Evolutionary conservation across 371 early-diverging fungal genomes (phyloP), one percentile per base, ranked within the genome.

Genomic region (Mucor indicus): DNA sequence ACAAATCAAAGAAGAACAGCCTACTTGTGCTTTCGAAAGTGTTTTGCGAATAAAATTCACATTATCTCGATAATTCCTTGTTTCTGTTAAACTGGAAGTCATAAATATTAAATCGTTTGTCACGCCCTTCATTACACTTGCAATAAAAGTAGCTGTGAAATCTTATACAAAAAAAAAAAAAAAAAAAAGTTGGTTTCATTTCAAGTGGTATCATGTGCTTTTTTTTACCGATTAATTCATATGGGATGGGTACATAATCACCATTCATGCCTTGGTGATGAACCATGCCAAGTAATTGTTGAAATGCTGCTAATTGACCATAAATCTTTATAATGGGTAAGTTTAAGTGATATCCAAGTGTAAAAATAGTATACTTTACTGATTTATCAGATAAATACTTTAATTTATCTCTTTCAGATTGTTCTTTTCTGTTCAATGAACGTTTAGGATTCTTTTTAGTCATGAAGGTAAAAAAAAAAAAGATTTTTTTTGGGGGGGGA

Each of bases 11-110:
- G 78, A 77, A 3, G 78, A 72, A 47, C 75, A 80, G 0, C 77
- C 72, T 22, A 77, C 62, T 43, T 77, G 78, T 1, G 80, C 78
- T 31, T 69, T 70, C 19, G 69, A 55, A 11, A 80, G 57, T 5
- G 76, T 76, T 23, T 62, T 64, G 3, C 73, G 69, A 32, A 80
- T 77, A 49, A 80, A 80, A 41, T 77, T 72, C 11, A 67, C 71
- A 31, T 70, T 47, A 40, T 60, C 39, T 41, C 57, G 39, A 19
- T 48, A 47, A 23, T 42, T 41, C 33, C 49, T 38, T 9, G 50
- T 44, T 8, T 45, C 51, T 45, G 33, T 47, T 30, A 51, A 52
- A 13, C 32, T 38, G 31, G 20, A n/a, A 2, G 65, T 57, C 19
- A 66, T 57, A 11, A 70, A 44, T 9, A 70, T 48, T 12, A 72